Evolutionary conservation across 2,329 filamentous ascomycete genomes (phyloP).

Genomic region (Cladophialophora carrionii): DNA sequence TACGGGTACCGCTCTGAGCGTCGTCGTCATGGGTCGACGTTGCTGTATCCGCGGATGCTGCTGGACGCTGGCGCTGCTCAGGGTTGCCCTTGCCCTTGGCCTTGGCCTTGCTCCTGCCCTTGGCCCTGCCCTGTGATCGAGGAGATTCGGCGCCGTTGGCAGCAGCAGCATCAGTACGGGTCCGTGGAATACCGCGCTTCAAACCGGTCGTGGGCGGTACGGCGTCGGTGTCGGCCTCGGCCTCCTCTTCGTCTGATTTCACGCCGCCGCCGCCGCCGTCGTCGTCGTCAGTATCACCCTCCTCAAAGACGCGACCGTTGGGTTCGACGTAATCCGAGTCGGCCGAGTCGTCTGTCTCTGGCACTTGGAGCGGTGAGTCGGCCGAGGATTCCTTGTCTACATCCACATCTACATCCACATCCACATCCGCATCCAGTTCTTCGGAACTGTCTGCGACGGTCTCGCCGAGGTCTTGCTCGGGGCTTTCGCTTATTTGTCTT

Average conservation of each 20-base stretch:
- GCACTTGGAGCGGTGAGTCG: not conserved
- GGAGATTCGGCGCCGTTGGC: not conserved
- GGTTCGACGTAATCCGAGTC: constrained; percentile 30
- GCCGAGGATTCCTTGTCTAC: not conserved
- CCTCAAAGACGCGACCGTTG: constrained; percentile 19
- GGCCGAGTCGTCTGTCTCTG: constrained; percentile 27
- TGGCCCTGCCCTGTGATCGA: not conserved
- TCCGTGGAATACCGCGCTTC: not conserved
- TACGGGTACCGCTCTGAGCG: not conserved
- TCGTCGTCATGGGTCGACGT: too few relatives aligned
- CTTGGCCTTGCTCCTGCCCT: too few relatives aligned
- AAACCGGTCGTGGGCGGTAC: not conserved
- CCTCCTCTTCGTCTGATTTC: not conserved
- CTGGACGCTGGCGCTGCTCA: not conserved
- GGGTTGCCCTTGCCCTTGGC: not conserved
- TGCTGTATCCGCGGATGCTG: too few relatives aligned
- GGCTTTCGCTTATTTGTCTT: constrained; percentile 12
- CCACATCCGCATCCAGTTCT: not conserved
- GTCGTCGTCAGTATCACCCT: constrained; percentile 12
- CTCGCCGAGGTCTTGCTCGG: not conserved
- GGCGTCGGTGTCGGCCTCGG: constrained; percentile 12
- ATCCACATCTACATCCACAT: not conserved
- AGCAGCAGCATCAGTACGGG: too few relatives aligned
- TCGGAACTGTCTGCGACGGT: not conserved
- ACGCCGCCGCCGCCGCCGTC: too few relatives aligned